phyloP scores from a whole-genome alignment of 805 yeast species.

The baker's yeast (Saccharomyces cerevisiae) region DNA sequence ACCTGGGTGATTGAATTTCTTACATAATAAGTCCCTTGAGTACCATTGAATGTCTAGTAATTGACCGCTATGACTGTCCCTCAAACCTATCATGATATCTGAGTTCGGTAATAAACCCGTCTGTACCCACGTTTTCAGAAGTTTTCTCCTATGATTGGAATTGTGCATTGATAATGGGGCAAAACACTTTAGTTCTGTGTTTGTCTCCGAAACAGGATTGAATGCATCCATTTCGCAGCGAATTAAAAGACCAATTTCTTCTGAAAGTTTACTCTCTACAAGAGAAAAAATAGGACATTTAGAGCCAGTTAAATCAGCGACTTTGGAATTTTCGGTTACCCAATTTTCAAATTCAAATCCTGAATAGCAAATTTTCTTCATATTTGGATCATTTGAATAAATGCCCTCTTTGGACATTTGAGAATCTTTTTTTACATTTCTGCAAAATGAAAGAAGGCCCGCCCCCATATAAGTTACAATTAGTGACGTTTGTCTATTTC shows the following conservation, averaged over 20 bases:
- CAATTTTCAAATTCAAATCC: conserved; percentile 29
- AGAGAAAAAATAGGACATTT: conserved; percentile 16
- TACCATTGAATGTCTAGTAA: conserved; percentile 19
- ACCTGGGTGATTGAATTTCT: conserved; percentile 14
- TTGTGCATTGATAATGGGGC: conserved; percentile 15
- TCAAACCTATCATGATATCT: conserved; percentile 25
- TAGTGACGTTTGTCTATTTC: conserved; percentile 7
- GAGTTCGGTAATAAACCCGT: conserved; percentile 22
- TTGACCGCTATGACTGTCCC: conserved; percentile 21
- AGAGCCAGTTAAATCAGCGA: background rate
- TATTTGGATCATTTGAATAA: conserved; percentile 4
- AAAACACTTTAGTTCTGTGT: conserved; percentile 28
- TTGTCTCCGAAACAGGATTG: conserved; percentile 12
- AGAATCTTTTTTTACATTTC: conserved; percentile 5
- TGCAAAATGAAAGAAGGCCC: conserved; percentile 16
- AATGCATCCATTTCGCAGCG: conserved; percentile 30
- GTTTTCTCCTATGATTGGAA: conserved; percentile 22
- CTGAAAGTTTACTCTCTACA: conserved; percentile 17
- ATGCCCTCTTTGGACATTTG: conserved; percentile 6
- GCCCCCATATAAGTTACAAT: conserved; percentile 12
- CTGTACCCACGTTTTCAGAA: conserved; percentile 30
- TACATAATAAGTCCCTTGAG: conserved; percentile 15
- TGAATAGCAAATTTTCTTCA: conserved; percentile 19
- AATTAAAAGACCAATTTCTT: conserved; percentile 16
- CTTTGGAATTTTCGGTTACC: conserved; percentile 6